phyloP scores from a whole-genome alignment of 177 flowering plant genomes.

The Vitis hybrid region DNA sequence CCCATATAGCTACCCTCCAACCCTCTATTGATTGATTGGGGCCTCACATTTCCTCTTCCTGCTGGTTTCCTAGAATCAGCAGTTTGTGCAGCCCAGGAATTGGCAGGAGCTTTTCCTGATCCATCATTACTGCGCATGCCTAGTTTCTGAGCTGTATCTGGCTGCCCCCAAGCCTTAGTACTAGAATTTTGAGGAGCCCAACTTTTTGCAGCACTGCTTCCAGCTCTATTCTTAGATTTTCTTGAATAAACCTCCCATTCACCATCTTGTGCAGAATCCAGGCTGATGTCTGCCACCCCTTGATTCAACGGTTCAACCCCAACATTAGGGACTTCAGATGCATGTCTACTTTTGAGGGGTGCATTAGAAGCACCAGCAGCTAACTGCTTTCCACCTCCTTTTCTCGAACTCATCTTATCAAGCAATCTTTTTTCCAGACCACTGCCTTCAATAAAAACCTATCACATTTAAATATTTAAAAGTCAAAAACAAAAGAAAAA shows the following conservation, averaged over 20 bases:
- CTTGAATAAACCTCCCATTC: slow-evolving; percentile 51
- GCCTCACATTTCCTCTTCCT: slow-evolving; percentile 44
- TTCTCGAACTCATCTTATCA: slow-evolving; percentile 27
- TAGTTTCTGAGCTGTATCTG: slow-evolving; percentile 32
- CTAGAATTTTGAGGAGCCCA: slow-evolving; percentile 36
- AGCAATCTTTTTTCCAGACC: background rate
- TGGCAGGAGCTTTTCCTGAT: slow-evolving; percentile 33
- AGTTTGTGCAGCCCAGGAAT: slow-evolving; percentile 29
- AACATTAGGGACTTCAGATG: slow-evolving; percentile 5
- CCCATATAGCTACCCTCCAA: slow-evolving; percentile 22
- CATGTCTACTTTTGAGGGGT: slow-evolving; percentile 20
- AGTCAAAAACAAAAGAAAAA: background rate
- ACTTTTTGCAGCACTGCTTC: slow-evolving; percentile 35
- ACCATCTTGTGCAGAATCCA: slow-evolving; percentile 44
- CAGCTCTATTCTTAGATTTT: slow-evolving; percentile 52
- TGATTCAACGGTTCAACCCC: slow-evolving; percentile 30
- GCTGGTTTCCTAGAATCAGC: slow-evolving; percentile 28
- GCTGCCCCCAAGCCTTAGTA: slow-evolving; percentile 46
- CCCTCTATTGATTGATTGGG: slow-evolving; percentile 26
- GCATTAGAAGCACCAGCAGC: slow-evolving; percentile 1
- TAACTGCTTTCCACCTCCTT: slow-evolving; percentile 16
- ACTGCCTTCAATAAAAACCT: background rate
- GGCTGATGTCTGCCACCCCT: slow-evolving; percentile 23
- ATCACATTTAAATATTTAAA: background rate
- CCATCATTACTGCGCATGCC: slow-evolving; percentile 27